Evolutionary conservation across 2,329 filamentous ascomycete genomes (phyloP).

Genomic region (Cladosporium sp.): DNA sequence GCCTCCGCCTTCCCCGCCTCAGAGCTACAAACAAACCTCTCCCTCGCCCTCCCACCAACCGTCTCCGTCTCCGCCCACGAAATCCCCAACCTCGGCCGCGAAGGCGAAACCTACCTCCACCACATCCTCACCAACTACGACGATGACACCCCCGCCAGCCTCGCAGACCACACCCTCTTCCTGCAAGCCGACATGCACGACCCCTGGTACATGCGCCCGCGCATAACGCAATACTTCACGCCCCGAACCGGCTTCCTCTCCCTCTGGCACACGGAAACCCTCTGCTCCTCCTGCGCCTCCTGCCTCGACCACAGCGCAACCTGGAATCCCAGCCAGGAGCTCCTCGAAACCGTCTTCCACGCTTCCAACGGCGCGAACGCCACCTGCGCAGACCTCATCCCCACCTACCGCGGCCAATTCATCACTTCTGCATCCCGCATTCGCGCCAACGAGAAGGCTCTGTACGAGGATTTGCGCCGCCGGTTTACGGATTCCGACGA

Average conservation of each 20-base stretch:
- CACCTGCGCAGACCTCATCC: slow-evolving; percentile 24
- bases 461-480: slow-evolving; percentile 32
- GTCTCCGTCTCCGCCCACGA: slow-evolving; percentile 20
- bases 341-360: slow-evolving; percentile 35
- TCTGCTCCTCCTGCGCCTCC: slow-evolving; percentile 29
- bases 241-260: slow-evolving; percentile 43
- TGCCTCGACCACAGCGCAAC: slow-evolving; percentile 36
- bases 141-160: slow-evolving; percentile 32
- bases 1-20: slow-evolving; percentile 5
- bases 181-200: slow-evolving; percentile 44
- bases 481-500: slow-evolving; percentile 25
- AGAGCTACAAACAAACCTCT: slow-evolving; percentile 4
- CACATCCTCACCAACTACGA: slow-evolving; percentile 42
- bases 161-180: slow-evolving; percentile 46
- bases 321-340: slow-evolving; percentile 36
- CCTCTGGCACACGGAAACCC: slow-evolving; percentile 34
- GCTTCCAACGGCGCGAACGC: slow-evolving; percentile 19
- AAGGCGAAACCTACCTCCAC: slow-evolving; percentile 43
- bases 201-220: slow-evolving; percentile 33
- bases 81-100: slow-evolving; percentile 40
- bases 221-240: slow-evolving; percentile 36
- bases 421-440: slow-evolving; percentile 42
- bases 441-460: slow-evolving; percentile 29
- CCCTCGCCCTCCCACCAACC: not conserved
- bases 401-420: slow-evolving; percentile 47